A percentile compares a stretch with the other conserved stretches of the same genome.
phyloP scores from a whole-genome alignment of 371 early-diverging fungal species.

The Batrachochytrium dendrobatidis region DNA sequence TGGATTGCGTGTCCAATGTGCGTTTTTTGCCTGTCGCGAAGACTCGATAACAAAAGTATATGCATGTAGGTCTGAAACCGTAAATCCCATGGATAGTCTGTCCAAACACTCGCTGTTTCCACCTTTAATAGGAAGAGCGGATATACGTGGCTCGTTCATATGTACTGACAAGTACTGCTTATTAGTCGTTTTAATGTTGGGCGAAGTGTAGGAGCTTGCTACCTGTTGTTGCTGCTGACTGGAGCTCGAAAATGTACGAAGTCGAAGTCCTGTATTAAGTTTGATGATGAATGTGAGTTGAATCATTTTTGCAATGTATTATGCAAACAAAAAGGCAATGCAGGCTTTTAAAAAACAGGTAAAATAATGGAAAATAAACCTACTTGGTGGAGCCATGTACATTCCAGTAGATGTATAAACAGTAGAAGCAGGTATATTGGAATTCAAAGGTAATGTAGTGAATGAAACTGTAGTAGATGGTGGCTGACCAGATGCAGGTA shows the following conservation, averaged over 20 bases:
- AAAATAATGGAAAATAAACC: no score
- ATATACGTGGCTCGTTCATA: no score
- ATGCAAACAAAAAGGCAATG: no score
- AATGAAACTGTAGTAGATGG: background rate
- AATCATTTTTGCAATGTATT: no score
- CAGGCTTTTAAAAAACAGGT: no score
- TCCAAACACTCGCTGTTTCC: constrained; percentile 2
- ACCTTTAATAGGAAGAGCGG: background rate
- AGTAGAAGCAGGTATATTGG: background rate
- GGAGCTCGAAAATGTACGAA: no score
- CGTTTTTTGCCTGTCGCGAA: constrained; percentile 32
- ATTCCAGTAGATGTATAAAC: background rate
- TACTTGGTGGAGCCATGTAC: background rate
- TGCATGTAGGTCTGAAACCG: constrained; percentile 18
- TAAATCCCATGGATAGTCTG: constrained; percentile 11
- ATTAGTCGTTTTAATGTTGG: no score
- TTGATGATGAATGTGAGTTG: no score
- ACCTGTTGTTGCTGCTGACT: no score
- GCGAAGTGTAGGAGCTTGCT: no score
- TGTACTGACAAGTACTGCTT: no score
- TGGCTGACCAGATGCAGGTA: background rate
- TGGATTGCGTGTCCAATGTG: constrained; percentile 20
- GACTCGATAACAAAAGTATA: constrained; percentile 21
- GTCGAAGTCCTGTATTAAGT: no score
- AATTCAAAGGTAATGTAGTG: background rate